A percentile compares a stretch with the other conserved stretches of the same genome.
Evolutionary conservation across 495 filamentous ascomycete species (phyloP).

Genomic region (Tirmania nivea): DNA sequence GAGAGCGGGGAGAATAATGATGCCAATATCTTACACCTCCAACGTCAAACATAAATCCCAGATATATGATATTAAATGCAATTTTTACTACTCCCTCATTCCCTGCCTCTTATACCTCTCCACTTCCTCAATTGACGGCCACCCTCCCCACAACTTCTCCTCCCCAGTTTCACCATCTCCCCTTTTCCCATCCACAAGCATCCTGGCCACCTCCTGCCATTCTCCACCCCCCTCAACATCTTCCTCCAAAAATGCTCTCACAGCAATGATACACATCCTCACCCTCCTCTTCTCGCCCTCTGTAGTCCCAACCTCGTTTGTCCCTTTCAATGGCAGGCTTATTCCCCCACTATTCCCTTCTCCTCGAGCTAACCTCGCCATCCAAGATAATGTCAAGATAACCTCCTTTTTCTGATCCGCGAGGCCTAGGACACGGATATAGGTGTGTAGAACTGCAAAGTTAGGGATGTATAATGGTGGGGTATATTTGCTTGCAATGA

Average conservation of each 20-base stretch:
- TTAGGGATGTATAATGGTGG: constrained; percentile 2
- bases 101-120: background rate
- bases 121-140: background rate
- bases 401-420: constrained; percentile 2
- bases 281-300: background rate
- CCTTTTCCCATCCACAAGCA: background rate
- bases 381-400: background rate
- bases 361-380: background rate
- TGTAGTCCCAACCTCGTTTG: background rate
- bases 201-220: background rate
- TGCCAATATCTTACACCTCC: too few species aligned
- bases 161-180: constrained; percentile 1
- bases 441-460: constrained; percentile 5
- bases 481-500: background rate
- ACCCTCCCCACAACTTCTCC: constrained; percentile 4
- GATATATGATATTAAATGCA: too few species aligned
- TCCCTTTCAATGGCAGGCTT: background rate
- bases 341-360: background rate
- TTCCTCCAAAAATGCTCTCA: constrained; percentile 7
- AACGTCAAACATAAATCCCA: too few species aligned
- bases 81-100: background rate
- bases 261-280: constrained; percentile 9
- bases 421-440: constrained; percentile 10
- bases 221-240: constrained; percentile 1
- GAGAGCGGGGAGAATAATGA: too few species aligned